These are phyloP conservation scores for Chalaropsis ovoidea DNA, from an alignment of 2,329 filamentous ascomycete species.

Conservation along the genomic window DNA sequence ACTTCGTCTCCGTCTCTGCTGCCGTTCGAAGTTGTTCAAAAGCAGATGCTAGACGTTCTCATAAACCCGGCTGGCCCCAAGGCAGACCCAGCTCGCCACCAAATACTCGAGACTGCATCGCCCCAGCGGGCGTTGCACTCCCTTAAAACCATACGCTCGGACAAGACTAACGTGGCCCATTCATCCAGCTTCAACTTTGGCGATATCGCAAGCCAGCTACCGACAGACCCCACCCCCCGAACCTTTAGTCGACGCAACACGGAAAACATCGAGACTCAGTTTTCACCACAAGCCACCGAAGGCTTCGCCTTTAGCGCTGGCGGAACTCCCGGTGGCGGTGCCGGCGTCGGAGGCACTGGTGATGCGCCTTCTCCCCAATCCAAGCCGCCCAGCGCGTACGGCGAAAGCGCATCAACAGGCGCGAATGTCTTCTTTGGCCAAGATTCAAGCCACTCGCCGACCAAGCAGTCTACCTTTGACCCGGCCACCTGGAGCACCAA, in stretches of 20 bases:
- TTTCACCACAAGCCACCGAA: constrained; percentile 30
- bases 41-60: constrained; percentile 6
- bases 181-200: constrained; percentile 21
- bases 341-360: neutral
- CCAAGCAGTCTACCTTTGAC: constrained; percentile 35
- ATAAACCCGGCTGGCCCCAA: constrained; percentile 7
- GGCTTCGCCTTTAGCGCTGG: constrained; percentile 26
- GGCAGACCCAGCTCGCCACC: constrained; percentile 6
- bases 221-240: constrained; percentile 10
- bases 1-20: neutral
- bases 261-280: constrained; percentile 54
- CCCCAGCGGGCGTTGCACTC: constrained; percentile 5
- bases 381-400: constrained; percentile 14
- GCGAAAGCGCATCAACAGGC: constrained; percentile 14
- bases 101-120: constrained; percentile 9
- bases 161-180: constrained; percentile 11
- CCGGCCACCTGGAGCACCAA: constrained; percentile 46
- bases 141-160: neutral
- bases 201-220: constrained; percentile 19
- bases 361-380: constrained; percentile 14
- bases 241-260: constrained; percentile 42
- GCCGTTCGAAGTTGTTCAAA: constrained; percentile 16
- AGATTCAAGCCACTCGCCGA: constrained; percentile 11
- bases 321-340: neutral
- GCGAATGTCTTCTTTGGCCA: neutral